Base-by-base conservation (phyloP, 768 basidiomycete species). In the Auriscalpium vulgare region DNA sequence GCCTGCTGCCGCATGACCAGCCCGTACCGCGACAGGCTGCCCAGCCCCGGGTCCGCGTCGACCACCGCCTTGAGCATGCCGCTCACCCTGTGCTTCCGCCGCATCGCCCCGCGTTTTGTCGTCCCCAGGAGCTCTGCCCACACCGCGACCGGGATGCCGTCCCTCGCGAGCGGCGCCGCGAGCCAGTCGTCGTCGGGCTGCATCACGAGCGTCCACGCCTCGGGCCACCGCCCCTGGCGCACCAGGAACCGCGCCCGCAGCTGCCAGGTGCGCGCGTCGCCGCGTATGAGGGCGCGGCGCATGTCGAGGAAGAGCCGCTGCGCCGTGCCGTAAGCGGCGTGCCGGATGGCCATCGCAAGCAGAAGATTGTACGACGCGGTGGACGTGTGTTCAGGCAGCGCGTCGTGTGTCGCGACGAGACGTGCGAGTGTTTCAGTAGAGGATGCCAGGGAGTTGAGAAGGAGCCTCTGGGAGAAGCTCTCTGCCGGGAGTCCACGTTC, bases 91-190 rank as follows among this genome's bases (percentile, higher is more conserved):
- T 61, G 63, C 65, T 45, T 49, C 57, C 40, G 38, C 38, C 68
- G 65, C 29, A 67, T 59, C 6, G 68, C 72, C 47, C 72, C 70
- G 51, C 70, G 67, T 54, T 75, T 75, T 58, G 67, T 63, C 16
- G 73, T 71, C 48, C 74, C 73, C 60, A 81, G 78, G 60, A 88
- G 79, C 59, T 88, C 85, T 46, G 81, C 56, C 85, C 84, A 87
- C 51, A 88, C 66, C 4, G 69, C 64, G 29, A 81, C 70, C 29
- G 77, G 79, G 21, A 56, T 35, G n/a, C 50, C 46, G 21, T 47
- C 52, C 17, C 50, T 46, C 50, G n/a, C 43, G 49, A 50, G 55
- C 4, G 43, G 55, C 11, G 56, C 47, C n/a, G 50, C 47, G 16
- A 44, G 11, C n/a, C 5, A 43, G 9, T 38, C 48, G 19, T 44